Conservation (phyloP, 257 asterid genomes). For the Ligustrum vulgare region DNA sequence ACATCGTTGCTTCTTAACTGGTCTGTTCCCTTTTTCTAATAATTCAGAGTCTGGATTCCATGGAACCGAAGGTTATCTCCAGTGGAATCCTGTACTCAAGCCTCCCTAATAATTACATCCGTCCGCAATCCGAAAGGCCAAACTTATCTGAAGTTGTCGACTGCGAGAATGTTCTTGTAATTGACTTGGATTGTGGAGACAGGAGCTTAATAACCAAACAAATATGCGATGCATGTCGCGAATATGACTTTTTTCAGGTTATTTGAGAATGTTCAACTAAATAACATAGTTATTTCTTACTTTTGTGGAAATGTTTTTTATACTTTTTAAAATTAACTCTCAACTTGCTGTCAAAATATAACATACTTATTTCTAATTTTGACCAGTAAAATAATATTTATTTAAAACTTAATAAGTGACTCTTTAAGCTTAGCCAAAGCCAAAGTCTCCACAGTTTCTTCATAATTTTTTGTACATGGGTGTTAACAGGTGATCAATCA, state of each 20-base stretch:
- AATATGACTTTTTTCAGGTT: constrained; percentile 61
- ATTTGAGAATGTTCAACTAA: not conserved
- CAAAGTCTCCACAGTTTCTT: not conserved
- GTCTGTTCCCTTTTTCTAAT: not conserved
- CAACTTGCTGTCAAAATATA: not conserved
- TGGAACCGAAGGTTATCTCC: constrained; percentile 48
- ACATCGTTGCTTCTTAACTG: not conserved
- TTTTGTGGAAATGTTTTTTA: not conserved
- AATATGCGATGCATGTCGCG: constrained; percentile 48
- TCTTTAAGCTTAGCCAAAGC: not conserved
- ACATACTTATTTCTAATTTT: not conserved
- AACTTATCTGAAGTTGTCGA: constrained; percentile 40
- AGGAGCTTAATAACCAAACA: constrained; percentile 26
- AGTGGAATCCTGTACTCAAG: constrained; percentile 44
- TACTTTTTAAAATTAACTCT: not conserved
- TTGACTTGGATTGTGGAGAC: constrained; percentile 46
- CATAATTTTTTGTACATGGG: not conserved
- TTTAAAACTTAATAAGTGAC: not conserved
- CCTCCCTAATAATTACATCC: constrained; percentile 50
- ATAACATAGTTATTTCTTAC: not conserved
- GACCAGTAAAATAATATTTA: not conserved
- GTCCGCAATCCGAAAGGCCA: constrained; percentile 56
- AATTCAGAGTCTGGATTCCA: constrained; percentile 9
- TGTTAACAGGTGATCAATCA: constrained; percentile 52
- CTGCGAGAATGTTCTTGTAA: constrained; percentile 40